Conservation (phyloP, 345 rosid species). For the Schrenkiella parvula region DNA sequence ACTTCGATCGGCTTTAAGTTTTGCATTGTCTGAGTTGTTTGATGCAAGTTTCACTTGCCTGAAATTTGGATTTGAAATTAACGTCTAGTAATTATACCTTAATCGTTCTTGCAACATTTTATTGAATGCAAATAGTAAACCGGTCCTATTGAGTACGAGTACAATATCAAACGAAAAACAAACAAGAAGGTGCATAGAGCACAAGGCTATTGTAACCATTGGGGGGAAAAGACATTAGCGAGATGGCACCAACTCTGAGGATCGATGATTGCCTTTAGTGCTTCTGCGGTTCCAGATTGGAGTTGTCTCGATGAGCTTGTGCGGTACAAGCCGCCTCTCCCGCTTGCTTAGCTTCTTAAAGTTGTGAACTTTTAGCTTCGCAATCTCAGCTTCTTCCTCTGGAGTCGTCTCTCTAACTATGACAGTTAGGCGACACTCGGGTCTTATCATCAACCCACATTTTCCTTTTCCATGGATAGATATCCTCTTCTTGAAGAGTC, state of each 20-base stretch:
- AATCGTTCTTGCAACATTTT: constrained; percentile 3
- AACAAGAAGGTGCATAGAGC: background rate
- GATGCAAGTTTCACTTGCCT: background rate
- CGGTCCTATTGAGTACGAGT: background rate
- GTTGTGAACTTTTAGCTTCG: constrained; percentile 67
- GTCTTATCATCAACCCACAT: constrained; percentile 53
- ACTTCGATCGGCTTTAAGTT: background rate
- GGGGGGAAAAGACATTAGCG: background rate
- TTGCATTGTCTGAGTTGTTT: constrained; percentile 2
- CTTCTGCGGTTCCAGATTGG: constrained; percentile 79
- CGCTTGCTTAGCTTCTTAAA: constrained; percentile 74
- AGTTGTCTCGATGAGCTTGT: constrained; percentile 73
- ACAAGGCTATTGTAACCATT: constrained; percentile 3
- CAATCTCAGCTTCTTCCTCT: constrained; percentile 88
- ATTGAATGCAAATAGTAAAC: constrained; percentile 10
- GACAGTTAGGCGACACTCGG: constrained; percentile 72
- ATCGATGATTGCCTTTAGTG: constrained; percentile 23
- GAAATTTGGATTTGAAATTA: background rate
- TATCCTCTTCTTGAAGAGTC: constrained; percentile 60
- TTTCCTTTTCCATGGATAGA: constrained; percentile 59
- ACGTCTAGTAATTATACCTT: background rate
- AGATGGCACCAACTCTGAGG: constrained; percentile 28
- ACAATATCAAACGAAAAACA: constrained; percentile 3
- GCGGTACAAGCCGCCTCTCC: constrained; percentile 70
- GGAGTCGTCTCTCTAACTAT: constrained; percentile 77